Conservation (phyloP, 2,329 filamentous ascomycete species). For the Epichloe aotearoae region DNA sequence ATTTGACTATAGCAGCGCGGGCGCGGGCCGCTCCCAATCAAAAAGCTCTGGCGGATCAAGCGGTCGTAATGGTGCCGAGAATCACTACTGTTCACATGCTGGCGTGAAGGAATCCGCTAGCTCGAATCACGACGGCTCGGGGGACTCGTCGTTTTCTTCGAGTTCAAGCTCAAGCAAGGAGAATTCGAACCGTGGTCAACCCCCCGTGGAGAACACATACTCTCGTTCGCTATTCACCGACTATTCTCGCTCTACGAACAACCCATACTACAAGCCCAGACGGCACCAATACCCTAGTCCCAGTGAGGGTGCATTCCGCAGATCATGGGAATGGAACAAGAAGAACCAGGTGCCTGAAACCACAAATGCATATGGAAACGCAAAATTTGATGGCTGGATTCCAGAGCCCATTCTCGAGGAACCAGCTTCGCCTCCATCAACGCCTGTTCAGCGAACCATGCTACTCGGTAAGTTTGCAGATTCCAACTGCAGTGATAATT, state of each 20-base stretch:
- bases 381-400: conserved; percentile 9
- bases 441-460: conserved; percentile 12
- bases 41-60: background rate
- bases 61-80: no score
- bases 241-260: conserved; percentile 17
- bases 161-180: background rate
- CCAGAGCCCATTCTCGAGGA: conserved; percentile 24
- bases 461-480: conserved; percentile 17
- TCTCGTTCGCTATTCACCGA: conserved; percentile 6
- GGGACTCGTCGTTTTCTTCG: conserved; percentile 1
- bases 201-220: background rate
- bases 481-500: background rate
- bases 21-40: background rate
- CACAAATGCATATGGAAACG: background rate
- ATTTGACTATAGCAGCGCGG: background rate
- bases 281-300: conserved; percentile 8
- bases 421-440: conserved; percentile 14
- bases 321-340: conserved; percentile 1
- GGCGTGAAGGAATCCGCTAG: background rate
- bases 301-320: background rate
- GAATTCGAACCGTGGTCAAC: background rate
- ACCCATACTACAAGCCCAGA: conserved; percentile 22
- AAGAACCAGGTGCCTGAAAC: background rate
- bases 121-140: background rate
- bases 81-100: background rate